phyloP scores from a whole-genome alignment of 148 eudicot species.

The Fallopia convolvulus region DNA sequence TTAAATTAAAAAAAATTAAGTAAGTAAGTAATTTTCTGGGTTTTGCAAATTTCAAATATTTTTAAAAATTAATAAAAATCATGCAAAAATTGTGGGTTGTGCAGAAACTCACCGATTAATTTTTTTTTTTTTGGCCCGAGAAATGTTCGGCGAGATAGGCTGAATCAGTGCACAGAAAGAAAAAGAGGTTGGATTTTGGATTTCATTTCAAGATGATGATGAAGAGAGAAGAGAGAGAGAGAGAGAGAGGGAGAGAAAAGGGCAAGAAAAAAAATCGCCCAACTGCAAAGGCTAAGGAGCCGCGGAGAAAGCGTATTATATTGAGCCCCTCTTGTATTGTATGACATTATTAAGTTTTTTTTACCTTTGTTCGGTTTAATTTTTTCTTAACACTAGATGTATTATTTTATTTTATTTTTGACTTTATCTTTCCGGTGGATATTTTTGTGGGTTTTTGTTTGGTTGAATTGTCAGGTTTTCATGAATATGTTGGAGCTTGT shows the following conservation, averaged over 20 bases:
- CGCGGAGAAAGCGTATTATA: slow-evolving; percentile 14
- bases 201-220: background rate
- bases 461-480: background rate
- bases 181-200: background rate
- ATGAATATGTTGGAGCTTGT: background rate
- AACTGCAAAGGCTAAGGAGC: slow-evolving; percentile 15
- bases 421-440: background rate
- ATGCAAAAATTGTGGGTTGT: background rate
- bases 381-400: background rate
- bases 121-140: background rate
- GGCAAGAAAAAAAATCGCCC: slow-evolving; percentile 14
- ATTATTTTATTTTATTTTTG: background rate
- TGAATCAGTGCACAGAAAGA: slow-evolving; percentile 11
- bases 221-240: background rate
- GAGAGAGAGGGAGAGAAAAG: no score
- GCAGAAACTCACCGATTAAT: background rate
- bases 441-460: background rate
- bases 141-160: background rate
- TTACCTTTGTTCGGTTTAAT: background rate
- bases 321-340: background rate
- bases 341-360: background rate
- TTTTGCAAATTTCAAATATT: background rate
- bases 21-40: background rate
- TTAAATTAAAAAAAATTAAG: background rate
- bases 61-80: background rate